Conservation (phyloP, 441 rosid species). For the Theobroma grandiflorum region DNA sequence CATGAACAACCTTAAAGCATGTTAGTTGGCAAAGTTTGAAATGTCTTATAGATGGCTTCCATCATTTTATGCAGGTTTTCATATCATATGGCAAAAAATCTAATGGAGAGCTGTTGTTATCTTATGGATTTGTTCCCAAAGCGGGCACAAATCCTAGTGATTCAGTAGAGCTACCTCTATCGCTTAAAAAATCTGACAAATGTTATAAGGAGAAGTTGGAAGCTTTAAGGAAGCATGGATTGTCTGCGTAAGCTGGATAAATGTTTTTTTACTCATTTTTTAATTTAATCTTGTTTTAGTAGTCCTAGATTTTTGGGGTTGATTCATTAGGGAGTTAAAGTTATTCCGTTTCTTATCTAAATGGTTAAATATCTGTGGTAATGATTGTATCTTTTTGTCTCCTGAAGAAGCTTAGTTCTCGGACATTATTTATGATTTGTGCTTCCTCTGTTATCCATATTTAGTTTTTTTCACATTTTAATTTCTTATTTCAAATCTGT, state of each 20-base stretch:
- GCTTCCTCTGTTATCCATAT: constrained; percentile 4
- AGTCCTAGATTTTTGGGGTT: not conserved
- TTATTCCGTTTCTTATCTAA: not conserved
- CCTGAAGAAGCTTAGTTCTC: not conserved
- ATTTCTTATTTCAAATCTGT: constrained; percentile 15
- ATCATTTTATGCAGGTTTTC: constrained; percentile 77
- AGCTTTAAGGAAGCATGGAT: constrained; percentile 79
- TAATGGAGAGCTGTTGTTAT: constrained; percentile 89
- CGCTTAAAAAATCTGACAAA: constrained; percentile 76
- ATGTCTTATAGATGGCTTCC: constrained; percentile 18
- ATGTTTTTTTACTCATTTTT: not conserved
- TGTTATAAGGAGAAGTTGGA: constrained; percentile 81
- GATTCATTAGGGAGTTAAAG: not conserved
- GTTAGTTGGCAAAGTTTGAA: not conserved
- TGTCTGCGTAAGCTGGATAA: constrained; percentile 59
- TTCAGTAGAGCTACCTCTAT: constrained; percentile 81
- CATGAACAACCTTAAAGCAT: not conserved
- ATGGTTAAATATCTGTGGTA: not conserved
- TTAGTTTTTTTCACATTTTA: not conserved
- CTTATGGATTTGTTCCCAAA: constrained; percentile 95
- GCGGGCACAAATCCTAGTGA: constrained; percentile 96
- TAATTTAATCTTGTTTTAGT: not conserved
- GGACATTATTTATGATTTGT: constrained; percentile 11
- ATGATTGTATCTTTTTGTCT: not conserved
- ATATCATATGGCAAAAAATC: constrained; percentile 97